Conservation (phyloP, 352 stramenopile species). For the Globisporangium barbulae region DNA sequence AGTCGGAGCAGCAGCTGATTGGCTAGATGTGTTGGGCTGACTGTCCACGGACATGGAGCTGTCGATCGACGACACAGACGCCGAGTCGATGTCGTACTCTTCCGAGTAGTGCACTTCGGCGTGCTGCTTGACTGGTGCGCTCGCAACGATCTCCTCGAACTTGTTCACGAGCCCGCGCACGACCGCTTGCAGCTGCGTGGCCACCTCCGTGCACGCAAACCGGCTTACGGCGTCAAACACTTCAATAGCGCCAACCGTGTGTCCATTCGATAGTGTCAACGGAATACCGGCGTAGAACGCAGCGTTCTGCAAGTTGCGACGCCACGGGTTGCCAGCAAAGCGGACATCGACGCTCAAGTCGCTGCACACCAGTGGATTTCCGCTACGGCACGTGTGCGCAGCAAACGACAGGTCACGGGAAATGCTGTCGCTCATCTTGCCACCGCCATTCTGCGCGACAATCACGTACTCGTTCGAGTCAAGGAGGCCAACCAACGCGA, state of each 20-base stretch:
- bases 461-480: slow-evolving; percentile 54
- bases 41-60: slow-evolving; percentile 20
- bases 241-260: slow-evolving; percentile 68
- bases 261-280: slow-evolving; percentile 60
- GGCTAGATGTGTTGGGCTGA: too few relatives aligned
- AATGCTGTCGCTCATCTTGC: slow-evolving; percentile 15
- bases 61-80: slow-evolving; percentile 20
- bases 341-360: slow-evolving; percentile 62
- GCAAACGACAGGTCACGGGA: slow-evolving; percentile 48
- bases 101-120: slow-evolving; percentile 2
- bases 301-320: slow-evolving; percentile 38
- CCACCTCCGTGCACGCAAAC: slow-evolving; percentile 56
- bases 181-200: slow-evolving; percentile 67
- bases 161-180: slow-evolving; percentile 71
- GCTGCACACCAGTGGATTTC: slow-evolving; percentile 57
- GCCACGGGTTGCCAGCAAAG: slow-evolving; percentile 62
- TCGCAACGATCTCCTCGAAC: slow-evolving; percentile 65
- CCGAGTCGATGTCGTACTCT: slow-evolving; percentile 14
- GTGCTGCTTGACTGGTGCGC: slow-evolving; percentile 18
- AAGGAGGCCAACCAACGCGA: slow-evolving; percentile 67
- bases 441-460: slow-evolving; percentile 39
- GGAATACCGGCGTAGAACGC: slow-evolving; percentile 83
- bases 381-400: slow-evolving; percentile 64
- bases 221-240: slow-evolving; percentile 57
- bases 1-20: neutral